Base-by-base conservation (phyloP, 768 basidiomycete genomes). In the Cystofilobasidium macerans region DNA sequence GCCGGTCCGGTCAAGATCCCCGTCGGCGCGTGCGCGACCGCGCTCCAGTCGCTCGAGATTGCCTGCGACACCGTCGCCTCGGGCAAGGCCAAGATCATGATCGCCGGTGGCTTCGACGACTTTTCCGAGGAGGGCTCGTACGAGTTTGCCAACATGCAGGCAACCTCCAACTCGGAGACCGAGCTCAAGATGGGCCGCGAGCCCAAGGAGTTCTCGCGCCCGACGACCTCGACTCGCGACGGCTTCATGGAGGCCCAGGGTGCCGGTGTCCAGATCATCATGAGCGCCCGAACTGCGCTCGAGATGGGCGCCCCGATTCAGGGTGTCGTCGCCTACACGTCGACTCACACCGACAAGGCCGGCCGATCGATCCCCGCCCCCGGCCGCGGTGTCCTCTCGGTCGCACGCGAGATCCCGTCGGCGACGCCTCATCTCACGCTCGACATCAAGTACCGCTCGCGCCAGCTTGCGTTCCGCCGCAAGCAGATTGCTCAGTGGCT, bases 151-250 rank as follows among this genome's bases (percentile, higher is more conserved):
- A 97, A 98, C 80, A 99, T 99, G 95, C 95, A 97, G 78, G 95
- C 95, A 0, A 99, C 95, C 7, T 90, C 88, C 78, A 97, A 94
- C 73, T 86, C 93, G 1, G 89, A 92, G 77, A 89, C 89, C 35
- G 95, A 99, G 76, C 89, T 97, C 73, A 94, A 93, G 4, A 95
- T 95, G 88, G 95, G 95, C 69, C 92, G 95, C 71, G 95, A 99
- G 77, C 93, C 95, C 8, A 91, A 89, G 43, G 95, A 99, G 77
- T 93, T 98, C 88, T 99, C 95, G 54, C 87, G 95, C 65, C 95
- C 95, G 20, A 87, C 94, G 13, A 97, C 94, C 1, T 88, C 87
- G 13, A 98, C 94, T 70, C 89, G 95, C 75, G 83, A 92, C 73
- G 95, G 95, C 70, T 93, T 93, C 79, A 93, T 98, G 94, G 95